phyloP scores from a whole-genome alignment of 257 asterid species.

The Solanum tarapatanum region DNA sequence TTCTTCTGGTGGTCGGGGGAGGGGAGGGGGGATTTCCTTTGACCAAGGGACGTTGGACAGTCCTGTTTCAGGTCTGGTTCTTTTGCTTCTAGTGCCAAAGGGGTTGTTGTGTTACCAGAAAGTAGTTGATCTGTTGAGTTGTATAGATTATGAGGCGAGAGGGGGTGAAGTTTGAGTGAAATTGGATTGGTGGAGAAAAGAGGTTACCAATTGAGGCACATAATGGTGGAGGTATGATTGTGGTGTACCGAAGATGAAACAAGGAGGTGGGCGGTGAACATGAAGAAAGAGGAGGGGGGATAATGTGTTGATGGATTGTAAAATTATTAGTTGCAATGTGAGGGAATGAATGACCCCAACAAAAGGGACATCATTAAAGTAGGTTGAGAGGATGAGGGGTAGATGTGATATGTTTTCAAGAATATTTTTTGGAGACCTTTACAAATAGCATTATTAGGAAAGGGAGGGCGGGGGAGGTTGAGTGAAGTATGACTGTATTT shows the following conservation, averaged over 20 bases:
- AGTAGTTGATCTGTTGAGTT: not conserved
- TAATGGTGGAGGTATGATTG: not conserved
- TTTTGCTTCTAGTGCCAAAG: not conserved
- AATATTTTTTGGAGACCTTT: not conserved
- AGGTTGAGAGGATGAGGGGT: not conserved
- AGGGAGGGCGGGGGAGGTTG: not conserved
- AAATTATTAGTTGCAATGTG: not conserved
- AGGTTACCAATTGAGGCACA: not conserved
- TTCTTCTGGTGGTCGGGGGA: not conserved
- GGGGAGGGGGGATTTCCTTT: not conserved
- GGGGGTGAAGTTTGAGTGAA: not conserved
- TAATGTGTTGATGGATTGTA: not conserved
- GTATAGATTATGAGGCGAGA: not conserved
- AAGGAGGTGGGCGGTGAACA: not conserved
- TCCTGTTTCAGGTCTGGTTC: not conserved
- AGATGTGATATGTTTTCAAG: not conserved
- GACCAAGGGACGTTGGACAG: not conserved
- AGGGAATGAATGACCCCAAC: not conserved
- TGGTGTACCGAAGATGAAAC: not conserved
- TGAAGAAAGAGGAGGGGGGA: not conserved
- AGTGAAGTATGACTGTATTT: not conserved
- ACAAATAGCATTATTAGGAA: not conserved
- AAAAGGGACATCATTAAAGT: not conserved
- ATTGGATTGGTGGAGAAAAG: not conserved
- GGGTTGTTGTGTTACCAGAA: not conserved